Evolutionary conservation across 176 grass and related monocot species (phyloP).

Genomic region (Triticum turgidum): DNA sequence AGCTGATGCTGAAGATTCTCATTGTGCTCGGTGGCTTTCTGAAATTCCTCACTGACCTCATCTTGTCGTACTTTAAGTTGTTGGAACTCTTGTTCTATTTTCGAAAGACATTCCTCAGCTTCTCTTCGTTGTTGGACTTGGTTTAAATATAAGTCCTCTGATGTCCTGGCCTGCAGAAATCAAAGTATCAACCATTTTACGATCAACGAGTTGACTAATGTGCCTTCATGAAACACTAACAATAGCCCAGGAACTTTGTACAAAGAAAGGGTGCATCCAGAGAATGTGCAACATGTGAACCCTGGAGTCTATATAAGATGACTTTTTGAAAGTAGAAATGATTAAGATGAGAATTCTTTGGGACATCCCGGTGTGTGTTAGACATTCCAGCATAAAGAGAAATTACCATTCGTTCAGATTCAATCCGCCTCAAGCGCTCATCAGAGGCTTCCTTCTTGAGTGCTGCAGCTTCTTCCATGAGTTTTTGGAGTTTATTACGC

Average conservation of each 20-base stretch:
- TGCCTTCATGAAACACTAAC: conserved; percentile 1
- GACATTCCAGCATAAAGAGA: background rate
- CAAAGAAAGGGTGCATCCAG: background rate
- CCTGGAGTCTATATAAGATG: background rate
- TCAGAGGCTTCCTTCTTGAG: conserved; percentile 47
- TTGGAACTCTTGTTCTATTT: conserved; percentile 29
- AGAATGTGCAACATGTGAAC: background rate
- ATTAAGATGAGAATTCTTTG: background rate
- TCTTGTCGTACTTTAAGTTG: conserved; percentile 12
- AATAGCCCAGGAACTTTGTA: background rate
- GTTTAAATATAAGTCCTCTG: conserved; percentile 24
- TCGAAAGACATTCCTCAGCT: conserved; percentile 33
- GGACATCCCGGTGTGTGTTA: background rate
- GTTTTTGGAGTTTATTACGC: conserved; percentile 22
- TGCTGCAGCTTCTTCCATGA: conserved; percentile 29
- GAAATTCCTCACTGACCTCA: conserved; percentile 27
- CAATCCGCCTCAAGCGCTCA: conserved; percentile 43
- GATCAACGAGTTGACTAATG: background rate
- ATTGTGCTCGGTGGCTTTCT: conserved; percentile 27
- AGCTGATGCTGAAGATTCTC: conserved; percentile 31
- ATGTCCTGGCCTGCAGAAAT: conserved; percentile 34
- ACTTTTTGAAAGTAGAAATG: background rate
- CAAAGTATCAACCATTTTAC: background rate
- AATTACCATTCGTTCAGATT: conserved; percentile 51
- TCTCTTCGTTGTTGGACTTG: conserved; percentile 4